A percentile compares a stretch with the other conserved stretches of the same genome.
Evolutionary conservation across 805 yeast genomes (phyloP).

Genomic region (Saturnispora sekii): DNA sequence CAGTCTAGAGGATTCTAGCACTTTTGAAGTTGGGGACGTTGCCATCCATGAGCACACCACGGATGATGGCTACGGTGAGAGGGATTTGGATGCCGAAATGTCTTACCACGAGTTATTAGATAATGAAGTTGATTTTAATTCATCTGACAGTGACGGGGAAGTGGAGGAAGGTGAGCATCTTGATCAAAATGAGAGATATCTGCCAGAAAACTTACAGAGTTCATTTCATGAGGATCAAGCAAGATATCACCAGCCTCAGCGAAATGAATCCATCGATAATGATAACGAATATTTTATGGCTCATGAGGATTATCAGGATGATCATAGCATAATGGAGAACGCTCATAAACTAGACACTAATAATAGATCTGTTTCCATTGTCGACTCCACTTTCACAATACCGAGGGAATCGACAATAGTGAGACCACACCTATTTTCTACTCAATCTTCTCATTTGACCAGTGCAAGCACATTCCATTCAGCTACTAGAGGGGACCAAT

Average conservation of each 20-base stretch:
- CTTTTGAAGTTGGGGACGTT: constrained; percentile 6
- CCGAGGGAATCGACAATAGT: constrained; percentile 5
- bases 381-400: too few species aligned
- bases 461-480: constrained; percentile 8
- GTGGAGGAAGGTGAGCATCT: background rate
- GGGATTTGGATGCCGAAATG: constrained; percentile 39
- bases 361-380: too few species aligned
- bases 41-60: constrained; percentile 3
- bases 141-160: constrained; percentile 7
- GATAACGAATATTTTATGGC: constrained; percentile 28
- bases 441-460: constrained; percentile 7
- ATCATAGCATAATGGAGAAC: constrained; percentile 20
- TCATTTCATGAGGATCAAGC: constrained; percentile 10
- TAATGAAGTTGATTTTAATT: constrained; percentile 9
- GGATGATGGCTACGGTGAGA: constrained; percentile 10
- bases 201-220: constrained; percentile 9
- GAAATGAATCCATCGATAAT: background rate
- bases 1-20: constrained; percentile 12
- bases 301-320: constrained; percentile 30
- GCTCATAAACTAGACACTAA: background rate
- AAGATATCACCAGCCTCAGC: background rate
- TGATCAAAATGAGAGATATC: background rate
- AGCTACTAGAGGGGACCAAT: constrained; percentile 3
- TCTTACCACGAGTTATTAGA: constrained; percentile 33
- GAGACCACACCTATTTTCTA: background rate